Base-by-base conservation (phyloP, 768 basidiomycete genomes). In the Boletales sp. region DNA sequence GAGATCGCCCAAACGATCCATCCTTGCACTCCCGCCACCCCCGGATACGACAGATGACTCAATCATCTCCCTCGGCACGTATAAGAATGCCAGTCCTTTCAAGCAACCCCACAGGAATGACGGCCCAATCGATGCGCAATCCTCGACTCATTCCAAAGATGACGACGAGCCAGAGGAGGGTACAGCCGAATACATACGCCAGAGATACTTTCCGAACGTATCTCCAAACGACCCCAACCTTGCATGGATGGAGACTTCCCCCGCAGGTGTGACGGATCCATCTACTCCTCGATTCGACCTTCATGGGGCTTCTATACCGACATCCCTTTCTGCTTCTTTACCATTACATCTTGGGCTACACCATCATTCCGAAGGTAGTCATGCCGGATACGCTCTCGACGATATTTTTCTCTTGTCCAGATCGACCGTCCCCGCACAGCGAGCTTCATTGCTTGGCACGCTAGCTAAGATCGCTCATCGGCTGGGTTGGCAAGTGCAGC, bases 281-380 rank as follows among this genome's bases (percentile, higher is more conserved):
- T 44, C 58, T 61, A 13, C 73, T 70, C 35, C 79, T 78, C 54
- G 79, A 79, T 95, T 93, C 61, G 88, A 94, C 65, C 78, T 94
- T 2, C 74, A 78, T 1, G 93, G 92, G 8, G 73, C 69, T 10
- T 79, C 81, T 0, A 84, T 95, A n/a, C 74, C 88, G 1, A 51
- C 71, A 0, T 61, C 73, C 3, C 58, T 83, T 3, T 79, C 81
- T 3, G 65, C 74, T 0, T 74, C 73, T 1, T 73, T 95, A 3
- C 93, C 92, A 2, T 86, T 89, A 0, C 85, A 93, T 69, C 77
- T 92, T 7, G 94, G 94, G 5, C 73, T 95, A 4, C 93, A 97
- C 67, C 94, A 96, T 62, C 94, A 95, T 62, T 86, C 92, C 0
- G 84, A 90, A 48, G 74, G 76, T 6, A 69, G 74, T 31, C 81